phyloP scores from a whole-genome alignment of 1,139 yeast species.

The Magnusiomyces ingens region DNA sequence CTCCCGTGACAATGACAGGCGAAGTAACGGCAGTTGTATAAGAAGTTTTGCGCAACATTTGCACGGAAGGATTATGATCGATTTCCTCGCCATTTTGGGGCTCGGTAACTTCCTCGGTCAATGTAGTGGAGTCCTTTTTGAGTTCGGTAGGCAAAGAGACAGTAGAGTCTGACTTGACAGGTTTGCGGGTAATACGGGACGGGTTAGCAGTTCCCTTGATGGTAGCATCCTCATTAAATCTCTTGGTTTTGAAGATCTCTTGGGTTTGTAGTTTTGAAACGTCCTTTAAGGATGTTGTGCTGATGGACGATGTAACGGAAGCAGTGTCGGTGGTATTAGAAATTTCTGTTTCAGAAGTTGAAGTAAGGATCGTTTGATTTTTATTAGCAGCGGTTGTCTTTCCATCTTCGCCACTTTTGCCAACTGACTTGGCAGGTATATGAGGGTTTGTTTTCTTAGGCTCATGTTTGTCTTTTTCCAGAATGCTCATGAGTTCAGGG shows the following conservation, averaged over 20 bases:
- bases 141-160: background rate
- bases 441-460: background rate
- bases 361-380: background rate
- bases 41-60: slow-evolving; percentile 5
- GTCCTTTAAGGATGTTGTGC: no score
- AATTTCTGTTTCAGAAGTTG: background rate
- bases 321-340: background rate
- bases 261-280: background rate
- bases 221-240: background rate
- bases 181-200: no score
- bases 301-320: no score
- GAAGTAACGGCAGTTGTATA: slow-evolving; percentile 10
- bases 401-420: background rate
- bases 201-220: no score
- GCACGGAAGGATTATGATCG: slow-evolving; percentile 8
- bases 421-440: background rate
- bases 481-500: background rate
- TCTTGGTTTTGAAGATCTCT: background rate
- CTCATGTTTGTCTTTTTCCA: slow-evolving; percentile 2
- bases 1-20: slow-evolving; percentile 1
- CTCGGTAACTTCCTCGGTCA: background rate
- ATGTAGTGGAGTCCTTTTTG: background rate
- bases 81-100: slow-evolving; percentile 1
- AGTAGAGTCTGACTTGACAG: no score
- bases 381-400: background rate